These are phyloP conservation scores for Pyrus communis DNA, from an alignment of 306 rosid genomes.

Conservation along the genomic window DNA sequence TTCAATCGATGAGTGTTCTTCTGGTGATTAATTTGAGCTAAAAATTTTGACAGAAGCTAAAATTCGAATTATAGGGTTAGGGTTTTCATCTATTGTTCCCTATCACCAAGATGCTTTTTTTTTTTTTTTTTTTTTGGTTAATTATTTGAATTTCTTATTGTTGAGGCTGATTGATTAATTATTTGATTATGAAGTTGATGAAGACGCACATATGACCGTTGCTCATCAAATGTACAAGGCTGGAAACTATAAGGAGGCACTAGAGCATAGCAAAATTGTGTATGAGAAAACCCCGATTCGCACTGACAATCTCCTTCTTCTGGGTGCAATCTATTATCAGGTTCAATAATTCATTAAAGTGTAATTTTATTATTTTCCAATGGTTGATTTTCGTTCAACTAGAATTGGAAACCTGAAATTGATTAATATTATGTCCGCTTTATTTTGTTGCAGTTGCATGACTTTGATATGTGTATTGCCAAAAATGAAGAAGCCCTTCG, in stretches of 20 bases:
- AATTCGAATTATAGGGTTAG: background rate
- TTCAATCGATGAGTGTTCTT: background rate
- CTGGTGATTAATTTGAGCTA: background rate
- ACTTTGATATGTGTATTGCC: conserved; percentile 87
- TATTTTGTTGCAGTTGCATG: conserved; percentile 57
- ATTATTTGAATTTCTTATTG: background rate
- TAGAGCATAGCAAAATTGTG: conserved; percentile 71
- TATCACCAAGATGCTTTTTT: too few relatives aligned
- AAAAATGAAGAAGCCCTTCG: conserved; percentile 95
- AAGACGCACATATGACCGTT: conserved; percentile 65
- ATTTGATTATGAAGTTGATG: conserved; percentile 61
- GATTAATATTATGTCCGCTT: background rate
- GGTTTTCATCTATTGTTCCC: background rate
- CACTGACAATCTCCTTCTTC: conserved; percentile 82
- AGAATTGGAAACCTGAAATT: background rate
- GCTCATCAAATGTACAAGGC: conserved; percentile 92
- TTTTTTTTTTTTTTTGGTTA: background rate
- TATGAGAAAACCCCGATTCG: conserved; percentile 82
- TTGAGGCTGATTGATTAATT: background rate
- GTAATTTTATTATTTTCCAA: background rate
- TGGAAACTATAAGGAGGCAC: conserved; percentile 81
- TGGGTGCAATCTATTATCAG: conserved; percentile 97
- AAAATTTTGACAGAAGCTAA: background rate
- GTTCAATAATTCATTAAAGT: conserved; percentile 17
- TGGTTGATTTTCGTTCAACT: background rate